Base-by-base conservation (phyloP, 2,329 filamentous ascomycete species). In the Talaromyces albobiverticillius region DNA sequence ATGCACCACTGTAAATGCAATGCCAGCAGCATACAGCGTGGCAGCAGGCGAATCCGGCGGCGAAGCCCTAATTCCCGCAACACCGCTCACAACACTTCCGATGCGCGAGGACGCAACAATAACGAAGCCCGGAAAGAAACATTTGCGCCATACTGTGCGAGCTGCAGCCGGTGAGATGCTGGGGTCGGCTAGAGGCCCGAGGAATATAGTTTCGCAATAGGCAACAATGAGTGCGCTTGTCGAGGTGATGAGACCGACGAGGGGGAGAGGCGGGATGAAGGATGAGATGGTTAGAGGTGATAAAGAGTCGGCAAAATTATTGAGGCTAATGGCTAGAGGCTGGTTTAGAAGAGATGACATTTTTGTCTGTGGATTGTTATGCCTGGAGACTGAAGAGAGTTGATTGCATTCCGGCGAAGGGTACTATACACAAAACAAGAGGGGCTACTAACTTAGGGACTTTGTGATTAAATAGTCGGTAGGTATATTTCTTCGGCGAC, bases 191-290 rank as follows among this genome's bases (percentile, higher is more conserved):
- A 51, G 40, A 18, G 49, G 49, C 26, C 23, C 29, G 26, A 51
- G 49, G 10, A 51, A 51, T 13, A 45, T 42, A 25, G 40, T 26
- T 32, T 51, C 49, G 40, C 38, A 32, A 26, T 51, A 51, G 49
- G 49, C 38, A 20, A 31, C 26, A n/a, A 38, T 20, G 40, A 51
- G 49, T 18, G 49, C 31, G 14, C 25, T 45, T 16, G 49, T 51
- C 14, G 49, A 51, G 49, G 49, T 51, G 49, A 51, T 43, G 40
- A 51, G 40, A 26, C 38, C 38, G 26, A 51, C 13, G 26, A 51
- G 26, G 2, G 49, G 49, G 40, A 51, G 40, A 20, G 49, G 38
- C 16, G 49, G 49, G 26, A 51, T 10, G 26, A 45, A 43, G 14
- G 49, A 43, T 25, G 49, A 43, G 40, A 45, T 42, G 3, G 48